A percentile compares a stretch with the other conserved stretches of the same genome.
Conservation (phyloP, 257 asterid genomes). For the Salvia splendens region DNA sequence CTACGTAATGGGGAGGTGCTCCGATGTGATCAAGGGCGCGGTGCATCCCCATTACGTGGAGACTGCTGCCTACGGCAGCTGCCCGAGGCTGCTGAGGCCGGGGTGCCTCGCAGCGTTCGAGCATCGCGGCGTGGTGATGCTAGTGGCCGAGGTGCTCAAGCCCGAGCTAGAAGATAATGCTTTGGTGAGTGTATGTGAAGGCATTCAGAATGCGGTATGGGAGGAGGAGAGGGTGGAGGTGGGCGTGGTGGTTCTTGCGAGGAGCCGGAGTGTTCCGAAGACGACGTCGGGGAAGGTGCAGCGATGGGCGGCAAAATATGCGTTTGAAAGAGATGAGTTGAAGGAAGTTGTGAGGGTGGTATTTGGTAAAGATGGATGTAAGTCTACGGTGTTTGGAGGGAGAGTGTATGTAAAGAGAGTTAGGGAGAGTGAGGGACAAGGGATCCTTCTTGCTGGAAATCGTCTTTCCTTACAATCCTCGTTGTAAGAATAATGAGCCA, state of each 20-base stretch:
- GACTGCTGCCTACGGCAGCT: conserved; percentile 49
- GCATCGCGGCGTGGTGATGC: conserved; percentile 22
- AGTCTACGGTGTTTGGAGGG: conserved; percentile 6
- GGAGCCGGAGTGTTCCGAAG: conserved; percentile 64
- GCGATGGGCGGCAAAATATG: conserved; percentile 65
- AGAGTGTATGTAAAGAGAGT: conserved; percentile 10
- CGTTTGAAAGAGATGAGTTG: conserved; percentile 42
- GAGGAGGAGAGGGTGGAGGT: conserved; percentile 43
- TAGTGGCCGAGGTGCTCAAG: conserved; percentile 62
- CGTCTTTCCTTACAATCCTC: conserved; percentile 44
- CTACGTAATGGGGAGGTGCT: conserved; percentile 59
- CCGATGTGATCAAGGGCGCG: conserved; percentile 50
- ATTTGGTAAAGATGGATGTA: conserved; percentile 32
- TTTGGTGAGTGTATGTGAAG: conserved; percentile 48
- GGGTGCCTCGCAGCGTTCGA: conserved; percentile 66
- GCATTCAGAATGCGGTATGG: conserved; percentile 39
- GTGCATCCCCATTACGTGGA: conserved; percentile 84
- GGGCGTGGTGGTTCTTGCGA: conserved; percentile 59
- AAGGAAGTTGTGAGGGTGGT: conserved; percentile 45
- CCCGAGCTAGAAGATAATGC: conserved; percentile 22
- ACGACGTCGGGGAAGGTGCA: conserved; percentile 81
- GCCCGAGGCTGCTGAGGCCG: conserved; percentile 44
- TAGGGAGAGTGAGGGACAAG: conserved; percentile 25
- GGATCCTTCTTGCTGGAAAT: conserved; percentile 15
- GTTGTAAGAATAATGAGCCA: conserved; percentile 45